Evolutionary conservation across 2,329 filamentous ascomycete species (phyloP).

Genomic region (Sclerotinia trifoliorum): DNA sequence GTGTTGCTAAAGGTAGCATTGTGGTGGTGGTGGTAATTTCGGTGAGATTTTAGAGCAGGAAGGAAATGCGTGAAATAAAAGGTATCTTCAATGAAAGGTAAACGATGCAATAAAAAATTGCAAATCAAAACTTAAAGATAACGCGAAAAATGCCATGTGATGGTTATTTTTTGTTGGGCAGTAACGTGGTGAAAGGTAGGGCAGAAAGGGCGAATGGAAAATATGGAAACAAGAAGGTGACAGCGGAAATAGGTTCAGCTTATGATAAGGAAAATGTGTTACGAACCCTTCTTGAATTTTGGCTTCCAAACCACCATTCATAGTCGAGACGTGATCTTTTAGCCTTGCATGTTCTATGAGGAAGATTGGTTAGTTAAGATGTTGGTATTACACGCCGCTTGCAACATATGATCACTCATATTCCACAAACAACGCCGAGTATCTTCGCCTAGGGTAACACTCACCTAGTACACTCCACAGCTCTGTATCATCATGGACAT

Average conservation of each 20-base stretch:
- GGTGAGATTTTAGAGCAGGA: neutral
- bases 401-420: slow-evolving; percentile 33
- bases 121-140: slow-evolving; percentile 6
- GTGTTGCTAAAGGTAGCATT: neutral
- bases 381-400: slow-evolving; percentile 34
- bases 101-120: slow-evolving; percentile 14
- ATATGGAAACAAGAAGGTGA: slow-evolving; percentile 1
- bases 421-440: slow-evolving; percentile 31
- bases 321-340: slow-evolving; percentile 81
- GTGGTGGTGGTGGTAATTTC: slow-evolving; percentile 7
- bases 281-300: slow-evolving; percentile 90
- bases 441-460: slow-evolving; percentile 41
- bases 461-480: slow-evolving; percentile 91
- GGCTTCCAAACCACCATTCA: slow-evolving; percentile 89
- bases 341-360: slow-evolving; percentile 81
- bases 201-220: slow-evolving; percentile 22
- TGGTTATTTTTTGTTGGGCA: slow-evolving; percentile 20
- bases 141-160: slow-evolving; percentile 23
- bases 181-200: slow-evolving; percentile 23
- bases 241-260: slow-evolving; percentile 16
- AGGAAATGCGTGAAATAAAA: neutral
- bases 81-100: neutral
- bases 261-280: slow-evolving; percentile 22
- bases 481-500: slow-evolving; percentile 95
- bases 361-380: slow-evolving; percentile 43